phyloP scores from a whole-genome alignment of 345 rosid species.

The Gossypium anomalum region DNA sequence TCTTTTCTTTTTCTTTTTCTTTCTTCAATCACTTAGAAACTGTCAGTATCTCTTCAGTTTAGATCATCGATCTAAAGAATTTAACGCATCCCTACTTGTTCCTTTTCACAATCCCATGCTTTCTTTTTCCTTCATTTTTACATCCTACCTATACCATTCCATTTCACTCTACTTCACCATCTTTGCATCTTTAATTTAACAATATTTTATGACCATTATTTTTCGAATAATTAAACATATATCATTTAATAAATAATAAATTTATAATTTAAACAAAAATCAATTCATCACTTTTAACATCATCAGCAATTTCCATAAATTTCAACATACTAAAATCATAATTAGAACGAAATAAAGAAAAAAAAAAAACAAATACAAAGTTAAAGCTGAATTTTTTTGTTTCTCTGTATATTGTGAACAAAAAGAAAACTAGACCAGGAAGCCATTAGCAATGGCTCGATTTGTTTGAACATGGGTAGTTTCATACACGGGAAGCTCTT shows the following conservation, averaged over 20 bases:
- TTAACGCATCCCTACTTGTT: slow-evolving; percentile 11
- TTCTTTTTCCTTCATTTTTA: background rate
- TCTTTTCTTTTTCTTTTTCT: slow-evolving; percentile 10
- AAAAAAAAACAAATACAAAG: no score
- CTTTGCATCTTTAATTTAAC: no score
- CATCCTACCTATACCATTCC: background rate
- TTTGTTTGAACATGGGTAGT: background rate
- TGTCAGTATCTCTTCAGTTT: slow-evolving; percentile 13
- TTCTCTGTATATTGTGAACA: no score
- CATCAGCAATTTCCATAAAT: background rate
- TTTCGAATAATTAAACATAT: no score
- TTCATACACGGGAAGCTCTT: slow-evolving; percentile 1
- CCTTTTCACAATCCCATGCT: slow-evolving; percentile 12
- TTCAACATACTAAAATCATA: background rate
- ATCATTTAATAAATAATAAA: no score
- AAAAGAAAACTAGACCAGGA: background rate
- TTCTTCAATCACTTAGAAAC: slow-evolving; percentile 9
- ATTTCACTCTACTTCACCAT: background rate
- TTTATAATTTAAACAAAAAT: background rate
- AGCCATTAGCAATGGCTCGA: slow-evolving; percentile 4
- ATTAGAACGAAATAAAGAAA: background rate
- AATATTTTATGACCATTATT: no score
- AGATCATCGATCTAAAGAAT: slow-evolving; percentile 16
- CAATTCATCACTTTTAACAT: no score
- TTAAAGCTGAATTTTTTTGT: no score